phyloP scores from a whole-genome alignment of 2,329 filamentous ascomycete species.

The Lachnellula cervina region DNA sequence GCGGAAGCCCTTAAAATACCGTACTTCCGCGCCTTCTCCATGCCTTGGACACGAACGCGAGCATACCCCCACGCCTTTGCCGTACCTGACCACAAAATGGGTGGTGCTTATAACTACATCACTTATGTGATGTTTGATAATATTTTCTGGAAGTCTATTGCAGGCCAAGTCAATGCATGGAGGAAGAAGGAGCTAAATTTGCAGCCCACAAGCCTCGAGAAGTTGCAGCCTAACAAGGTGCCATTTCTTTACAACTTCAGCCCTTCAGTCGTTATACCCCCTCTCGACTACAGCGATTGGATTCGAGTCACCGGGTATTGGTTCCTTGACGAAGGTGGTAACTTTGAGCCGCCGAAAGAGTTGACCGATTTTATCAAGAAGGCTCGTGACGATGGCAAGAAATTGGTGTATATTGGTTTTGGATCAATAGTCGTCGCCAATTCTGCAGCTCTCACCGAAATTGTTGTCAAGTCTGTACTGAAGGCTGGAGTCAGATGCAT shows the following conservation, averaged over 20 bases:
- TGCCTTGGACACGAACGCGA: conserved; percentile 96
- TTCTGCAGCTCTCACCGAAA: conserved; percentile 79
- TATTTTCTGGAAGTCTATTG: conserved; percentile 92
- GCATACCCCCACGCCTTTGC: conserved; percentile 97
- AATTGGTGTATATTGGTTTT: conserved; percentile 94
- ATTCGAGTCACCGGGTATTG: conserved; percentile 96
- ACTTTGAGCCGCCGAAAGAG: conserved; percentile 70
- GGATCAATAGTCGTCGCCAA: conserved; percentile 93
- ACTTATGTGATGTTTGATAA: conserved; percentile 96
- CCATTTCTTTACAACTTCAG: conserved; percentile 98
- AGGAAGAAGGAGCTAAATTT: conserved; percentile 74
- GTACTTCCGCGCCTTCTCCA: conserved; percentile 95
- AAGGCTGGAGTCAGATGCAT: conserved; percentile 94
- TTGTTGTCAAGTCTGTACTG: conserved; percentile 85
- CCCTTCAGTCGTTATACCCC: conserved; percentile 86
- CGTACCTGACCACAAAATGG: conserved; percentile 88
- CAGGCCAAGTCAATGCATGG: conserved; percentile 90
- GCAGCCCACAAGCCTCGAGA: conserved; percentile 76
- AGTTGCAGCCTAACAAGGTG: conserved; percentile 95
- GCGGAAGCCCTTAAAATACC: conserved; percentile 89
- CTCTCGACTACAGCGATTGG: conserved; percentile 95
- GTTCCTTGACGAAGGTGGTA: conserved; percentile 76
- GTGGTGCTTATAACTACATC: conserved; percentile 90
- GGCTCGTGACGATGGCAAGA: conserved; percentile 76
- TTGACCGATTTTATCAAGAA: conserved; percentile 77